These are phyloP conservation scores for Corymbia citriodora DNA, from an alignment of 441 rosid genomes.

Conservation along the genomic window DNA sequence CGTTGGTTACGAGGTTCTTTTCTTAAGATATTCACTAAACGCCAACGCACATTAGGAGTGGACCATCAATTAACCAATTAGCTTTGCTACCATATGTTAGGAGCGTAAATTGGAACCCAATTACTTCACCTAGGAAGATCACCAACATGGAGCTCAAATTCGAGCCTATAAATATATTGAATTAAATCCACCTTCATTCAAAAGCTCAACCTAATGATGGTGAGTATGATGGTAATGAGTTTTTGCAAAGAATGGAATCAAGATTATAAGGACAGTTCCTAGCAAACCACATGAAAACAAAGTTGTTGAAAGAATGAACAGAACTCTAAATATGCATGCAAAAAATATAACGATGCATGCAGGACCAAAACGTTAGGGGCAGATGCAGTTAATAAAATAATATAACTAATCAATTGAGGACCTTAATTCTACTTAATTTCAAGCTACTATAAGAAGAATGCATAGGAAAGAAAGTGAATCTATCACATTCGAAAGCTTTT, in stretches of 20 bases:
- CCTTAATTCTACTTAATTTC: neutral
- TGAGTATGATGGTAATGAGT: neutral
- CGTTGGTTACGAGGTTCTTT: neutral
- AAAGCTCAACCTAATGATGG: neutral
- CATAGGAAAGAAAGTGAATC: neutral
- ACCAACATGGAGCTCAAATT: neutral
- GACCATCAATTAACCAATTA: neutral
- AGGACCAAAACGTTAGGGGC: neutral
- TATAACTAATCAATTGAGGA: neutral
- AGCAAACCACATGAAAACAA: neutral
- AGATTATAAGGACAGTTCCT: neutral
- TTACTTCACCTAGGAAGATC: neutral
- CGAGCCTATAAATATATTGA: neutral
- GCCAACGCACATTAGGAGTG: neutral
- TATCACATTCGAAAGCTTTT: neutral
- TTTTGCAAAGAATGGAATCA: neutral
- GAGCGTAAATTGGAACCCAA: neutral
- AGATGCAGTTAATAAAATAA: neutral
- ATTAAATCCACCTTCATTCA: neutral
- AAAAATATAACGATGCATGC: neutral
- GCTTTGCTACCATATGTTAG: rapidly evolving
- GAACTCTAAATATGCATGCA: neutral
- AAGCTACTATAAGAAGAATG: neutral
- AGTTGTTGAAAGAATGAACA: neutral
- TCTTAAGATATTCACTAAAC: neutral